Percentiles rank a stretch among this genome's conserved stretches.
These are phyloP conservation scores for Backusella mclennaniae DNA, from an alignment of 192 early-diverging fungal genomes.

Conservation along the genomic window DNA sequence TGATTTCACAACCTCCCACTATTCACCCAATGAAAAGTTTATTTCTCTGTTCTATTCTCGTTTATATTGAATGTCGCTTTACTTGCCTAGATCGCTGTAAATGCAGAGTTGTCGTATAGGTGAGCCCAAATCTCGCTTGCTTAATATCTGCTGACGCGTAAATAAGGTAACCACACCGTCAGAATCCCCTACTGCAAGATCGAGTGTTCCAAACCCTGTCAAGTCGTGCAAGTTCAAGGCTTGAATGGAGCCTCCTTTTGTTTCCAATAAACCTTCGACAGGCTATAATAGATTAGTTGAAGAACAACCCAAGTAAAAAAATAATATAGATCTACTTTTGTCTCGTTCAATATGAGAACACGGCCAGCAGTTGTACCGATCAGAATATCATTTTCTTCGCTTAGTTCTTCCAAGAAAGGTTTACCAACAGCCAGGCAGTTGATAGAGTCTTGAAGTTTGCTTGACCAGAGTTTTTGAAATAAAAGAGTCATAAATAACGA, in stretches of 20 bases:
- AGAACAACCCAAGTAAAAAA: not conserved
- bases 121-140: slow-evolving; percentile 26
- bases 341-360: slow-evolving; percentile 33
- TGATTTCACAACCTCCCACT: slow-evolving; percentile 38
- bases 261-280: slow-evolving; percentile 36
- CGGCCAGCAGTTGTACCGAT: slow-evolving; percentile 31
- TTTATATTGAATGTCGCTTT: not conserved
- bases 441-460: slow-evolving; percentile 29
- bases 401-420: slow-evolving; percentile 33
- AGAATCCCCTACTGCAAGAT: slow-evolving; percentile 38
- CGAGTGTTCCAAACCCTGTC: slow-evolving; percentile 25
- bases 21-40: not conserved
- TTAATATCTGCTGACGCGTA: slow-evolving; percentile 30
- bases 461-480: slow-evolving; percentile 21
- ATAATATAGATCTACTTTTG: slow-evolving; percentile 19
- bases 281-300: not conserved
- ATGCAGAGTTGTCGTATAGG: slow-evolving; percentile 24
- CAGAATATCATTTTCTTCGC: slow-evolving; percentile 36
- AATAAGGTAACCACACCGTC: slow-evolving; percentile 35
- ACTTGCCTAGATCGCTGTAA: slow-evolving; percentile 29
- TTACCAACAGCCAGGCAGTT: slow-evolving; percentile 35
- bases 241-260: slow-evolving; percentile 40
- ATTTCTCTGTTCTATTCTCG: not conserved
- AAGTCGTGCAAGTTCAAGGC: slow-evolving; percentile 30
- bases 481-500: not conserved